Percentiles rank a stretch among this genome's conserved stretches.
Evolutionary conservation across 805 yeast species (phyloP).

Genomic region (Yamadazyma sp.): DNA sequence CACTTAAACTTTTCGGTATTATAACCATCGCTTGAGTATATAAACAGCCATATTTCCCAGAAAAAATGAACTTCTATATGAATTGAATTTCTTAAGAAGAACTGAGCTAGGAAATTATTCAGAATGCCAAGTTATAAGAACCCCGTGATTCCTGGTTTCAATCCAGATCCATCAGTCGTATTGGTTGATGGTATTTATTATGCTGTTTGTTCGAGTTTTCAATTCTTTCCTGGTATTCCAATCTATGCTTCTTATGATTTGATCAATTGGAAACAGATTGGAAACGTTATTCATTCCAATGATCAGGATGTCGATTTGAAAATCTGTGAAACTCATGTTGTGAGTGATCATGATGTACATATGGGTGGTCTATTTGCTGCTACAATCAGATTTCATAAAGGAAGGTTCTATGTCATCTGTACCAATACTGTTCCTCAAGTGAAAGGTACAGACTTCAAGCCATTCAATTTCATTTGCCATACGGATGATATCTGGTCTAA

Average conservation of each 20-base stretch:
- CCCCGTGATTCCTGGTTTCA: conserved; percentile 6
- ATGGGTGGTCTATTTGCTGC: conserved; percentile 7
- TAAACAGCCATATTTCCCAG: no score
- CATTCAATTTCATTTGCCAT: conserved; percentile 5
- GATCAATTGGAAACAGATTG: conserved; percentile 8
- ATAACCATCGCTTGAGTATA: no score
- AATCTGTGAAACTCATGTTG: conserved; percentile 3
- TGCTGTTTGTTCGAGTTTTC: conserved; percentile 6
- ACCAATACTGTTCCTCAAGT: conserved; percentile 3
- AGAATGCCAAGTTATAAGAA: conserved; percentile 5
- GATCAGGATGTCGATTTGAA: conserved; percentile 5
- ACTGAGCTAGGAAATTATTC: no score
- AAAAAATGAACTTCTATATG: no score
- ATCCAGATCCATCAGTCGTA: conserved; percentile 6
- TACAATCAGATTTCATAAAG: conserved; percentile 7
- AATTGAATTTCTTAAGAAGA: no score
- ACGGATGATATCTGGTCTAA: conserved; percentile 8
- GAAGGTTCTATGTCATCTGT: conserved; percentile 6
- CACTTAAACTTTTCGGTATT: no score
- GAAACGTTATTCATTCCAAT: conserved; percentile 3
- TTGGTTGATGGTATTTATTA: conserved; percentile 7
- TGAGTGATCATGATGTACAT: background rate
- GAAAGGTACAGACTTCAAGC: background rate
- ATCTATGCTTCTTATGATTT: conserved; percentile 8
- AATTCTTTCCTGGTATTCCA: conserved; percentile 7